Evolutionary conservation across 805 yeast genomes (phyloP).

Genomic region (Brettanomyces bruxellensis): DNA sequence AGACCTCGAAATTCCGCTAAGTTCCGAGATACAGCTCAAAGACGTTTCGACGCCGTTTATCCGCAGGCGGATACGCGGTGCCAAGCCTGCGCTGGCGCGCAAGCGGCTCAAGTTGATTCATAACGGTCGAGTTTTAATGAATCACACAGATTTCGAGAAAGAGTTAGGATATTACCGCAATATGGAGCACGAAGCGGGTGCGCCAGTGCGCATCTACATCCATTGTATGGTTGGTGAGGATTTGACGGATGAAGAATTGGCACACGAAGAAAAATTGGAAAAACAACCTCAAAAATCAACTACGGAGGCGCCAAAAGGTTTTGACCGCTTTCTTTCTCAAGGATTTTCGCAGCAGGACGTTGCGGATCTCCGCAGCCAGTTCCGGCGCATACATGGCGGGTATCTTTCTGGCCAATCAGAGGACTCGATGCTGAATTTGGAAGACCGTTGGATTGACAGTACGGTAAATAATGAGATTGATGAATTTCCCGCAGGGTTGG

Average conservation of each 20-base stretch:
- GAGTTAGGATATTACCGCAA: conserved; percentile 30
- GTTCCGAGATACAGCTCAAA: conserved; percentile 13
- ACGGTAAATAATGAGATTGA: conserved; percentile 50
- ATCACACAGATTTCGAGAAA: conserved; percentile 42
- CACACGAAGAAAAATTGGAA: conserved; percentile 52
- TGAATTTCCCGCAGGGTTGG: conserved; percentile 30
- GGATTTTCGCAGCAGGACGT: conserved; percentile 81
- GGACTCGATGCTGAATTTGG: conserved; percentile 55
- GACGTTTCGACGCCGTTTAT: conserved; percentile 30
- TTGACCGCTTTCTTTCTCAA: conserved; percentile 72
- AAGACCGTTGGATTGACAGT: conserved; percentile 83
- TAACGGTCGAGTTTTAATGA: conserved; percentile 58
- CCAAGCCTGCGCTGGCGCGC: conserved; percentile 20
- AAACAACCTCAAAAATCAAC: conserved; percentile 43
- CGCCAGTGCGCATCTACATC: conserved; percentile 40
- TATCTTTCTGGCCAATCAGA: conserved; percentile 24
- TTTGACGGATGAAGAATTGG: conserved; percentile 44
- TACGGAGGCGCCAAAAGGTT: conserved; percentile 68
- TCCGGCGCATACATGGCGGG: conserved; percentile 56
- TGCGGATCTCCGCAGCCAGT: conserved; percentile 62
- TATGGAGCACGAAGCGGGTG: conserved; percentile 10
- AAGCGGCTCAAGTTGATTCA: conserved; percentile 57
- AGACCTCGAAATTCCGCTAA: conserved; percentile 32
- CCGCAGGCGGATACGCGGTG: conserved; percentile 33
- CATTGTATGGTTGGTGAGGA: conserved; percentile 76